A percentile compares a stretch with the other conserved stretches of the same genome.
Conservation (phyloP, 495 filamentous ascomycete species). For the Aeminium ludgeri region DNA sequence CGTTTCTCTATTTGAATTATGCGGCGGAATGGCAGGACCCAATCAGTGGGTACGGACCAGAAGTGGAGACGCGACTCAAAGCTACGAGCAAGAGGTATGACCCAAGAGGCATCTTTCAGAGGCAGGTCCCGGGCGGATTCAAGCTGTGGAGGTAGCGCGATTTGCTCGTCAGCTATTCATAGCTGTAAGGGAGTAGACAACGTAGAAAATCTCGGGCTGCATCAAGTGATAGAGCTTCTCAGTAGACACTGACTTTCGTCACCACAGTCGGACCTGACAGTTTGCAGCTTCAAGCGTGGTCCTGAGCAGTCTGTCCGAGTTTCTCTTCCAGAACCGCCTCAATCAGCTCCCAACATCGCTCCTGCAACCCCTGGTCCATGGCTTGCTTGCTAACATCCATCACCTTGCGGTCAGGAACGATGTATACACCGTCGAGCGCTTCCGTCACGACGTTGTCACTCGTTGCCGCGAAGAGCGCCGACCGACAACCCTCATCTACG, state of each 20-base stretch:
- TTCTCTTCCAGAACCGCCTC: slow-evolving; percentile 27
- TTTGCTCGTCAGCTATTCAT: neutral
- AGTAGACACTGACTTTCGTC: too few species aligned
- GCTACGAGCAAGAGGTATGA: slow-evolving; percentile 32
- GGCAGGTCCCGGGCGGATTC: slow-evolving; percentile 3
- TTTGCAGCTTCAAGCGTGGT: too few species aligned
- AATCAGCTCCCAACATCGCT: slow-evolving; percentile 28
- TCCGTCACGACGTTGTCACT: slow-evolving; percentile 29
- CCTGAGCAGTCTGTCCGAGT: slow-evolving; percentile 8
- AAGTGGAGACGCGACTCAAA: too few species aligned
- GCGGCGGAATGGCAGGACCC: slow-evolving; percentile 29
- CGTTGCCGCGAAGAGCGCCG: slow-evolving; percentile 34
- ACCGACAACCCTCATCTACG: slow-evolving; percentile 30
- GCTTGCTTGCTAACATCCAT: slow-evolving; percentile 27
- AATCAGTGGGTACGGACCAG: slow-evolving; percentile 31
- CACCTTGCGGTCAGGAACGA: slow-evolving; percentile 36
- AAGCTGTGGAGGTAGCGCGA: neutral
- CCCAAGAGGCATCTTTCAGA: slow-evolving; percentile 34
- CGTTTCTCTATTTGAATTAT: slow-evolving; percentile 29
- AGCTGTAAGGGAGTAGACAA: too few species aligned
- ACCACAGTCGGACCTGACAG: too few species aligned
- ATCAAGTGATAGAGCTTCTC: too few species aligned
- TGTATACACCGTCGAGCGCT: slow-evolving; percentile 32
- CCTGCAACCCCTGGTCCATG: slow-evolving; percentile 23
- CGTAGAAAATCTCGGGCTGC: too few species aligned